Conservation (phyloP, 306 rosid genomes). For the Betula pendula region DNA sequence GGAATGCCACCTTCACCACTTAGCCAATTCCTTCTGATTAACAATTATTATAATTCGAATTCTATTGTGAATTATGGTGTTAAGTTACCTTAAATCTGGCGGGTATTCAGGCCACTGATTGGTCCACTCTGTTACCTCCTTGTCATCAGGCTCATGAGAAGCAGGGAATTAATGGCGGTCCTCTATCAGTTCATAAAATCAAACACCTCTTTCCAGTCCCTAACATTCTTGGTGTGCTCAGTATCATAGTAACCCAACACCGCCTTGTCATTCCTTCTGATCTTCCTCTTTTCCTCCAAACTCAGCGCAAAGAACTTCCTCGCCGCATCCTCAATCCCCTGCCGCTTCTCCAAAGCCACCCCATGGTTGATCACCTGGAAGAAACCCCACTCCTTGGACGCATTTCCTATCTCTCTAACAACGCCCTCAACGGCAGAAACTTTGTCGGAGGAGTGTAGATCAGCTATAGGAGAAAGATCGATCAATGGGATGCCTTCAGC, state of each 20-base stretch:
- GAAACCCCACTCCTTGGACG: constrained; percentile 77
- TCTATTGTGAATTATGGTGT: too few species aligned
- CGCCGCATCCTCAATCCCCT: constrained; percentile 33
- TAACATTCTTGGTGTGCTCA: constrained; percentile 70
- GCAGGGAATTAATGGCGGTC: constrained; percentile 39
- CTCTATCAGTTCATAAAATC: constrained; percentile 40
- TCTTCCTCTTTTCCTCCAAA: constrained; percentile 56
- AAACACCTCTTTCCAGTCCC: constrained; percentile 79
- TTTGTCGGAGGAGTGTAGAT: constrained; percentile 7
- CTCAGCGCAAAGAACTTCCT: constrained; percentile 54
- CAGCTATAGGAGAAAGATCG: constrained; percentile 41
- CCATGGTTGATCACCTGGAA: constrained; percentile 73
- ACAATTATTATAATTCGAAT: too few species aligned
- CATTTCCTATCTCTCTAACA: constrained; percentile 47
- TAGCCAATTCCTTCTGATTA: too few species aligned
- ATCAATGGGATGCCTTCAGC: constrained; percentile 55
- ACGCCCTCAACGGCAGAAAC: constrained; percentile 23
- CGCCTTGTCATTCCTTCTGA: constrained; percentile 32
- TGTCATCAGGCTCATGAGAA: constrained; percentile 35
- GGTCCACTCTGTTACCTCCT: constrained; percentile 30
- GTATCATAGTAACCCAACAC: constrained; percentile 55
- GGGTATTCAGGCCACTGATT: constrained; percentile 57
- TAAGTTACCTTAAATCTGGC: constrained; percentile 48
- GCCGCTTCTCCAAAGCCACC: constrained; percentile 35
- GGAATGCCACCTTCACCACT: too few species aligned